Base-by-base conservation (phyloP, 495 filamentous ascomycete genomes). In the Aspergillus ellipticus region DNA sequence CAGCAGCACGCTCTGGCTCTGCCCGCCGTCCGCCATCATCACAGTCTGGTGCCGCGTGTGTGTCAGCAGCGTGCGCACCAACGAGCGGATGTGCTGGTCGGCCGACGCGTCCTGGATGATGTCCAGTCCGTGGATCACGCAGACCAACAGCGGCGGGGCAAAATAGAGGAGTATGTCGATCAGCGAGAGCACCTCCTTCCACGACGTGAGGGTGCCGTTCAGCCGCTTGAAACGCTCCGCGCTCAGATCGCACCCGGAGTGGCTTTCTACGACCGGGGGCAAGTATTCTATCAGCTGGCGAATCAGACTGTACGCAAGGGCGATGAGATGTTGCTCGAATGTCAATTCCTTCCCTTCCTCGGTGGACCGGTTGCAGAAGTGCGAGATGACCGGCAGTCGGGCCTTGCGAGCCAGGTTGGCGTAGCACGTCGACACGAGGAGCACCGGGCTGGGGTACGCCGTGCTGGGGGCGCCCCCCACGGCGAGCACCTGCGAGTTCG, bases 231-330 rank as follows among this genome's bases (percentile, higher is more conserved):
- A 71, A 1, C 73, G 67, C 41, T 78, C 75, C 1, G 66, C 60
- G 21, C 66, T 74, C 20, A 78, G 52, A 45, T 72, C 68, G 37
- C 71, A 66, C 17, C 68, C 60, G 19, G 71, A 63, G 21, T 76
- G 69, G 37, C 70, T 70, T 54, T 75, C 67, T 13, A 73, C 55
- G 15, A 76, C 67, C 0, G 75, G 74, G 10, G 75, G 76, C 16
- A 76, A 58, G 33, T 66, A 66, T 52, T 79, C 73, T 31, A 79
- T 71, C 54, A 79, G 57, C 52, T 79, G 76, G n/a, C 75, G 72
- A 17, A 79, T 77, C n/a, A 79, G 51, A 48, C 75, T 76, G 53
- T 80, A 79, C 1, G 71, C 70, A 26, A 80, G 66, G 6, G 72
- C 68, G 11, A 80, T 67, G 2, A 80, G 65, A 1, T 71, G 73